Conservation (phyloP, 345 rosid species). For the Viola odorata region DNA sequence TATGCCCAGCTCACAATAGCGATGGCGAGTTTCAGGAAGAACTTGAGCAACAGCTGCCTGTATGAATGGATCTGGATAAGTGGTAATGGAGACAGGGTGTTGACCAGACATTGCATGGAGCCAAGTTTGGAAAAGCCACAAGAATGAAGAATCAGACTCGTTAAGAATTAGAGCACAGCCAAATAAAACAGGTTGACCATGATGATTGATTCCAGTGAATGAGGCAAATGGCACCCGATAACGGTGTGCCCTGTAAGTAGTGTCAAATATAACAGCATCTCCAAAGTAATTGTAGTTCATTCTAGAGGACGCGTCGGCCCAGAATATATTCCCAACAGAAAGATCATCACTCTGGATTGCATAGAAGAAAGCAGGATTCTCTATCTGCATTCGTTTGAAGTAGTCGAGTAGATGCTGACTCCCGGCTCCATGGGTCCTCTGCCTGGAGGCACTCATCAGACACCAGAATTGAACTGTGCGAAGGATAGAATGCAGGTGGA, state of each 20-base stretch:
- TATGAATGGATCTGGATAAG: slow-evolving; percentile 51
- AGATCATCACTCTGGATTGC: slow-evolving; percentile 41
- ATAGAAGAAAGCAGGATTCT: slow-evolving; percentile 42
- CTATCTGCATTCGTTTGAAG: slow-evolving; percentile 46
- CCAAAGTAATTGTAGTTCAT: too few species aligned
- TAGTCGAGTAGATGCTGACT: slow-evolving; percentile 55
- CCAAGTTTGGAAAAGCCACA: too few species aligned
- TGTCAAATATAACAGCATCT: too few species aligned
- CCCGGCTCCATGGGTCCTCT: slow-evolving; percentile 51
- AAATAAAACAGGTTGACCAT: too few species aligned
- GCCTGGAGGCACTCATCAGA: slow-evolving; percentile 32
- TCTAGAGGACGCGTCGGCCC: slow-evolving; percentile 28
- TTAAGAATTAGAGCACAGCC: too few species aligned
- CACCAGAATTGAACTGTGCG: background rate
- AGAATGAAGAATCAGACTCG: too few species aligned
- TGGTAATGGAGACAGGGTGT: slow-evolving; percentile 15
- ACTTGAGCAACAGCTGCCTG: slow-evolving; percentile 49
- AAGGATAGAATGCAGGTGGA: background rate
- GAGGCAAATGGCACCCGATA: too few species aligned
- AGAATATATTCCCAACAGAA: slow-evolving; percentile 39
- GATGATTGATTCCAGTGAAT: too few species aligned
- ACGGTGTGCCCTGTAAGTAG: too few species aligned
- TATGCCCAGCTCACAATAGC: slow-evolving; percentile 58
- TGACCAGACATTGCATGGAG: too few species aligned
- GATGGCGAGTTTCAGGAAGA: slow-evolving; percentile 49